Conservation (phyloP, 305 asterid genomes). For the Stenogyne calaminthoides region DNA sequence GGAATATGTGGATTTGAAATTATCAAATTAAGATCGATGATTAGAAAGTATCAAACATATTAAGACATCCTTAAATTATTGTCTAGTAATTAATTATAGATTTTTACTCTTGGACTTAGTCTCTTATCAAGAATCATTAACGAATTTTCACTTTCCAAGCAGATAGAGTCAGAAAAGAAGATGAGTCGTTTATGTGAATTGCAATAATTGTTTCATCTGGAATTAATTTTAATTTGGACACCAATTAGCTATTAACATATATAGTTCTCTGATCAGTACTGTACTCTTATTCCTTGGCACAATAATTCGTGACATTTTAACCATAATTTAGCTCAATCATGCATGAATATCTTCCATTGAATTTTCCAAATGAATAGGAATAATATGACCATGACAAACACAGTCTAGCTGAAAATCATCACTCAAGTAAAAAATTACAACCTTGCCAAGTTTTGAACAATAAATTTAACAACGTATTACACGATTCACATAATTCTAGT, state of each 20-base stretch:
- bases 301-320: not conserved
- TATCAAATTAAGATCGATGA: not conserved
- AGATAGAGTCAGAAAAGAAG: not conserved
- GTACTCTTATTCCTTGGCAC: not conserved
- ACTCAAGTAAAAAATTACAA: too few species aligned
- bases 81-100: not conserved
- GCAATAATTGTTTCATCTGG: not conserved
- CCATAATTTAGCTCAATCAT: not conserved
- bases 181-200: not conserved
- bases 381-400: too few species aligned
- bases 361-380: too few species aligned
- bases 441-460: not conserved
- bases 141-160: not conserved
- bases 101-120: not conserved
- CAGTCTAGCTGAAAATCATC: not conserved
- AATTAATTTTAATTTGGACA: too few species aligned
- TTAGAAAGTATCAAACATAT: not conserved
- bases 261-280: not conserved
- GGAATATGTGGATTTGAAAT: not conserved
- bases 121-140: not conserved
- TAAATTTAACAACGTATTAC: not conserved
- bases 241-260: too few species aligned
- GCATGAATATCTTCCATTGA: not conserved
- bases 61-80: not conserved
- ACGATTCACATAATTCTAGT: not conserved